phyloP scores from a whole-genome alignment of 768 basidiomycete genomes.

The Daedaleopsis nitida region DNA sequence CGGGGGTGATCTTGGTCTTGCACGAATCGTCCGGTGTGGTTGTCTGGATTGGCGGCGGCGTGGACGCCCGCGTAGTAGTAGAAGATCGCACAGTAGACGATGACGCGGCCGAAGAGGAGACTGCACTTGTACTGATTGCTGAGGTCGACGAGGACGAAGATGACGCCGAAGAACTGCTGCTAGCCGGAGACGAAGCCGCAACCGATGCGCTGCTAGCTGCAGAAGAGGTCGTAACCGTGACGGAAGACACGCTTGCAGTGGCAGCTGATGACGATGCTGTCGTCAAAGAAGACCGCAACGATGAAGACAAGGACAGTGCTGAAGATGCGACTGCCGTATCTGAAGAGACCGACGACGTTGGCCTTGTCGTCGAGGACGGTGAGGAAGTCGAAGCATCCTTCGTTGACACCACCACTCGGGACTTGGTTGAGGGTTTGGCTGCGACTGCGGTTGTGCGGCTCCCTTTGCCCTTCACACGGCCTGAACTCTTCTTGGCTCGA shows the following conservation, averaged over 20 bases:
- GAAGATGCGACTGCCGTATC: background rate
- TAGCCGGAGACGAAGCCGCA: too few species aligned
- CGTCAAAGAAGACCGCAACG: too few species aligned
- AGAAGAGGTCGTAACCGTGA: too few species aligned
- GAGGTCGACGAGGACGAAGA: background rate
- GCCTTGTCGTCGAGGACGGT: too few species aligned
- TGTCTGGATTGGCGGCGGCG: slow-evolving; percentile 19
- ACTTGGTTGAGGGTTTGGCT: too few species aligned
- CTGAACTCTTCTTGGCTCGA: background rate
- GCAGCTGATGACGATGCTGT: too few species aligned
- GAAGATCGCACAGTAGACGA: background rate
- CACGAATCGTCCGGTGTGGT: slow-evolving; percentile 29
- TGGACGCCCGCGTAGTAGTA: slow-evolving; percentile 24
- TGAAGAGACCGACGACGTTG: too few species aligned
- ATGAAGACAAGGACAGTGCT: too few species aligned
- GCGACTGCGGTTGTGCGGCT: background rate
- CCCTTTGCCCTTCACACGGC: too few species aligned
- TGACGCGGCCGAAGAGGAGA: background rate
- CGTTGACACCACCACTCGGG: background rate
- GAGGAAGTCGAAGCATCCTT: background rate
- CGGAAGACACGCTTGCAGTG: too few species aligned
- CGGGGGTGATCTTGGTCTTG: slow-evolving; percentile 27
- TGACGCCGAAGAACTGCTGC: too few species aligned
- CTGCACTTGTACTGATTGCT: background rate
- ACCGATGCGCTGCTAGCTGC: too few species aligned